Evolutionary conservation across 306 rosid genomes (phyloP).

Genomic region (Benincasa hispida): DNA sequence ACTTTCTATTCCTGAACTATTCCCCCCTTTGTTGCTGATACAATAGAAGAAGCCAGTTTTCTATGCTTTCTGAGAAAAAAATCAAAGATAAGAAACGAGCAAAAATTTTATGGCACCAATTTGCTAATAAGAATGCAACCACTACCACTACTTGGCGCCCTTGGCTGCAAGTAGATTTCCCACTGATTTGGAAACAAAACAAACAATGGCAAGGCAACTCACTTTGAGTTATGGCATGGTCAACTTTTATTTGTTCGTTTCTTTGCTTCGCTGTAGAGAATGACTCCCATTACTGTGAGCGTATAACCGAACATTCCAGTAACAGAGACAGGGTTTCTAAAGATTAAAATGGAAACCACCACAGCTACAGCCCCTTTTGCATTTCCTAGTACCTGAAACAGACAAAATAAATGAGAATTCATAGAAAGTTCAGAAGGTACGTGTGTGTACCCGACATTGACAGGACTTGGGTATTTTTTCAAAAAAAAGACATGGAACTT

Average conservation of each 20-base stretch:
- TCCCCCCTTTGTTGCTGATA: conserved; percentile 5
- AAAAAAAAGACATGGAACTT: neutral
- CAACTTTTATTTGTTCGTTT: conserved; percentile 45
- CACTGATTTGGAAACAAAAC: conserved; percentile 1
- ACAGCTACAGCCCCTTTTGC: conserved; percentile 95
- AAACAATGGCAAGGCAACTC: neutral
- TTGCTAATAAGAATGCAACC: neutral
- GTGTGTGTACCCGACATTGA: neutral
- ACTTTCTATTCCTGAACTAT: conserved; percentile 5
- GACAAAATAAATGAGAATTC: conserved; percentile 5
- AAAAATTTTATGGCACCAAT: conserved; percentile 2
- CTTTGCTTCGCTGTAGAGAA: conserved; percentile 79
- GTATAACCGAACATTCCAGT: conserved; percentile 82
- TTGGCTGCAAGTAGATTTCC: neutral
- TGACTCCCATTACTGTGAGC: conserved; percentile 67
- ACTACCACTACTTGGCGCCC: neutral
- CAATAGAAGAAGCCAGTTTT: neutral
- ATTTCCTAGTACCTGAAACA: conserved; percentile 68
- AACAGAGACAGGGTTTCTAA: conserved; percentile 76
- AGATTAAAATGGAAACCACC: conserved; percentile 67
- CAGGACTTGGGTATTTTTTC: neutral
- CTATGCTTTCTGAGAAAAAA: conserved; percentile 3
- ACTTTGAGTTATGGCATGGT: neutral
- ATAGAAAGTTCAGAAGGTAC: neutral
- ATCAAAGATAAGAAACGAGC: neutral